Percentiles rank a stretch among this genome's conserved stretches.
Evolutionary conservation across 108 stramenopile species (phyloP).

Genomic region (Aurantiochytrium sp.): DNA sequence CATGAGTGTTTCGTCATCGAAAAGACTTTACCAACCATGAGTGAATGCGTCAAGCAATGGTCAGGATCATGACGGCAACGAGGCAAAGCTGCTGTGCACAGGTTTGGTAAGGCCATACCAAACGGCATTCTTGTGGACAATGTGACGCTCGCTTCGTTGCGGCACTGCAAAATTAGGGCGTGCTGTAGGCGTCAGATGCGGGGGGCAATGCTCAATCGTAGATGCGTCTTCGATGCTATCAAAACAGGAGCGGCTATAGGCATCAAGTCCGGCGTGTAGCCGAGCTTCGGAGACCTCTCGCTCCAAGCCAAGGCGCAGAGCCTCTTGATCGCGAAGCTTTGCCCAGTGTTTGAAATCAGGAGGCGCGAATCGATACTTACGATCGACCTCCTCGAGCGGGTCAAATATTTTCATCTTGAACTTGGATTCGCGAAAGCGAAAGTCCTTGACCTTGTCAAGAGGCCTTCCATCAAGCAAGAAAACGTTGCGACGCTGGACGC

Average conservation of each 20-base stretch:
- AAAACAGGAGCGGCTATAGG: background rate
- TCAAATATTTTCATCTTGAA: constrained; percentile 4
- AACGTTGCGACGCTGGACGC: background rate
- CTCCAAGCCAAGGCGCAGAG: background rate
- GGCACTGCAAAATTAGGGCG: background rate
- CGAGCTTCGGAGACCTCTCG: background rate
- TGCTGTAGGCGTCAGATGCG: background rate
- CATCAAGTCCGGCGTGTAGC: background rate
- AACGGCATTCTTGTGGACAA: too few relatives aligned
- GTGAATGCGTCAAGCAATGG: too few relatives aligned
- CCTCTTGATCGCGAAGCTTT: background rate
- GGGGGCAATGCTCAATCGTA: background rate
- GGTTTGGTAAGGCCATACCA: too few relatives aligned
- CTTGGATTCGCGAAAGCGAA: background rate
- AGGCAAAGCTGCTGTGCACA: too few relatives aligned
- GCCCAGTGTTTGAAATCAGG: background rate
- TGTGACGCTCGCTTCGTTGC: background rate
- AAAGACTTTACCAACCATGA: too few relatives aligned
- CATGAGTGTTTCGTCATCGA: too few relatives aligned
- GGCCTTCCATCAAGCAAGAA: background rate
- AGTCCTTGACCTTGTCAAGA: constrained; percentile 7
- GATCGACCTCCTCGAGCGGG: background rate
- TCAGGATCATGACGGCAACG: too few relatives aligned
- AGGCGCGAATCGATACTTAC: background rate
- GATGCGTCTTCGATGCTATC: background rate